A percentile compares a stretch with the other conserved stretches of the same genome.
These are phyloP conservation scores for Cutaneotrichosporon sp. DNA, from an alignment of 1,284 basidiomycete species.

Conservation along the genomic window DNA sequence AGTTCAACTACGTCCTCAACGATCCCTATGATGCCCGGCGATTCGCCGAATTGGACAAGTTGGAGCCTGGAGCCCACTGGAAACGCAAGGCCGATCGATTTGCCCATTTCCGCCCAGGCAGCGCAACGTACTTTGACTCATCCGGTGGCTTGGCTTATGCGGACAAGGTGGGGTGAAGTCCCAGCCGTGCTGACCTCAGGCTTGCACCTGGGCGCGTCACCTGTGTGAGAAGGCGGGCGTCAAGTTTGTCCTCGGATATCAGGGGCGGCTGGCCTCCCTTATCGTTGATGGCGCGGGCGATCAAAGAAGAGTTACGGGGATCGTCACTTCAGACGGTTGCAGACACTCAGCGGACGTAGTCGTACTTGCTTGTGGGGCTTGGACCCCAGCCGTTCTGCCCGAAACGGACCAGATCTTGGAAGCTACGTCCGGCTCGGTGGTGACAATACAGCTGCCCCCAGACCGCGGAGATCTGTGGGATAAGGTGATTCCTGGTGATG, in stretches of 20 bases:
- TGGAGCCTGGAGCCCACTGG: constrained; percentile 7
- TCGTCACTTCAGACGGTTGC: constrained; percentile 24
- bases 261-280: constrained; percentile 14
- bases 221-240: constrained; percentile 16
- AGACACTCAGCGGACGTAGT: constrained; percentile 22
- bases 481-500: constrained; percentile 7
- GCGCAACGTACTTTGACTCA: constrained; percentile 18
- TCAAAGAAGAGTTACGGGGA: constrained; percentile 1
- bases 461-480: constrained; percentile 26
- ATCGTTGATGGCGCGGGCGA: constrained; percentile 10
- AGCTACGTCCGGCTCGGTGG: constrained; percentile 26
- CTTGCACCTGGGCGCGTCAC: constrained; percentile 17
- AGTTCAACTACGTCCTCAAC: constrained; percentile 11
- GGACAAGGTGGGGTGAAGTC: constrained; percentile 12
- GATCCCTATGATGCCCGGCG: neutral
- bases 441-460: constrained; percentile 20
- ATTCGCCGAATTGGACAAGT: neutral
- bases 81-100: constrained; percentile 1
- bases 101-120: constrained; percentile 6
- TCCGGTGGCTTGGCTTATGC: constrained; percentile 21
- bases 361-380: constrained; percentile 27
- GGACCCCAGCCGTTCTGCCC: constrained; percentile 28
- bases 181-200: neutral
- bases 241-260: constrained; percentile 17
- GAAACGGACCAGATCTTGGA: constrained; percentile 18